Evolutionary conservation across 768 basidiomycete genomes (phyloP), one percentile per base, ranked within the genome.

Genomic region (Tylopilus plumbeoviolaceoides): DNA sequence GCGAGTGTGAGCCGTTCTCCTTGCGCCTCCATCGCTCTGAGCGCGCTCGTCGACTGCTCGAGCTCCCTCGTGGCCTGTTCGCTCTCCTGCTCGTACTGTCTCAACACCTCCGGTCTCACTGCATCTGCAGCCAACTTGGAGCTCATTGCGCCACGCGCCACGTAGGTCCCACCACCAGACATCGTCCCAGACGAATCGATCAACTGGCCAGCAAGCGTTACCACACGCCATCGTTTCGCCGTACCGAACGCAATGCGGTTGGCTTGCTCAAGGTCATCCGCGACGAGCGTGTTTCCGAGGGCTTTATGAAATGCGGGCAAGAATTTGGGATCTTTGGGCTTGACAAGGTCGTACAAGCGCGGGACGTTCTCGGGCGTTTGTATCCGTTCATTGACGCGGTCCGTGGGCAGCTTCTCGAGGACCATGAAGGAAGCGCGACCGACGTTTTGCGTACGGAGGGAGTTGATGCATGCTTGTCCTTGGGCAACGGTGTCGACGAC

Each of bases 161-260:
- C 87, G 17, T 83, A 78, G 7, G 74, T 83, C 1, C 97, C 97
- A 61, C 95, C 95, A 35, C 95, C 95, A 15, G 94, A 94, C 92
- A 98, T 98, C 1, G 94, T 91, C 54, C 97, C 97, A 0, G 91
- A 94, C 0, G 88, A 82, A 65, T 98, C 95, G 57, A 98, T 98
- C 53, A 99, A 72, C 65, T 95, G 89, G 0, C 97, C 95, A 5
- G 84, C 83, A 1, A 98, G 83, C 0, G 95, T 98, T 39, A 98
- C 97, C 12, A 99, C 95, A 27, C 94, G 79, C 87, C 90, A 97
- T 39, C 95, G 76, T 54, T 73, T 79, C 14, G 67, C 59, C 20
- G 78, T 78, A 18, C 83, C 85, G 61, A 85, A 98, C 0, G 95
- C 95, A 59, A 98, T 91, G 25, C 93, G 84, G 65, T 95, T 95